Evolutionary conservation across 257 asterid genomes (phyloP), one percentile per base, ranked within the genome.

Genomic region (Parsonsia alboflavescens): DNA sequence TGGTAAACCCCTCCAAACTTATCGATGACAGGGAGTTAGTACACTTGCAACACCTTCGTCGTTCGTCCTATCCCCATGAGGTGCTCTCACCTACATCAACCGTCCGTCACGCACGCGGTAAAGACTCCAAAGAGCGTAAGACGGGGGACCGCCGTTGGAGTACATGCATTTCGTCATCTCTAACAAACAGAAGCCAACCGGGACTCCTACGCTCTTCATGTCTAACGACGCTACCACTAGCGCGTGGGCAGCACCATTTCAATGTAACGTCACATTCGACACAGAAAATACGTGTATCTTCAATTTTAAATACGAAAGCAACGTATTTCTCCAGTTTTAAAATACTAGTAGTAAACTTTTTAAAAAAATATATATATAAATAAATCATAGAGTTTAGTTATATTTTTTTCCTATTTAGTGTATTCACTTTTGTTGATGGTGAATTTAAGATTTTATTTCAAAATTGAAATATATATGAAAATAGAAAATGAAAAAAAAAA

Each of bases 81-180:
- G 66, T 26, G 66, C 66, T 33, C 39, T 33, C 39, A 59, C 21
- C 12, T 59, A 21, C 65, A 59, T 10, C 65, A 12, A 24, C 63
- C 63, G 22, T 57, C 36, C 39, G 39, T 33, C 39, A 33, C 39
- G 39, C 39, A 33, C 39, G n/a, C n/a, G n/a, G n/a, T n/a, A 33
- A 33, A 33, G 39, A 33, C 39, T 33, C 39, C 39, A 33, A 33
- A 33, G 65, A 71, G 36, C 49, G 2, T 71, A 53, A 53, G 21
- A 49, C 21, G 22, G 12, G 74, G 75, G 65, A 7, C 52, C 30
- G 65, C 52, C 7, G 19, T 33, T 26, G 64, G 74, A 50, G 64
- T 53, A 65, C 65, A 53, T 53, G 75, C 65, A 33, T 53, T 71
- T 71, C 75, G 36, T 53, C 75, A 71, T 53, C 75, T 36, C 44